Conservation (phyloP, 2,329 filamentous ascomycete genomes). For the Chaetomiaceae sp. region DNA sequence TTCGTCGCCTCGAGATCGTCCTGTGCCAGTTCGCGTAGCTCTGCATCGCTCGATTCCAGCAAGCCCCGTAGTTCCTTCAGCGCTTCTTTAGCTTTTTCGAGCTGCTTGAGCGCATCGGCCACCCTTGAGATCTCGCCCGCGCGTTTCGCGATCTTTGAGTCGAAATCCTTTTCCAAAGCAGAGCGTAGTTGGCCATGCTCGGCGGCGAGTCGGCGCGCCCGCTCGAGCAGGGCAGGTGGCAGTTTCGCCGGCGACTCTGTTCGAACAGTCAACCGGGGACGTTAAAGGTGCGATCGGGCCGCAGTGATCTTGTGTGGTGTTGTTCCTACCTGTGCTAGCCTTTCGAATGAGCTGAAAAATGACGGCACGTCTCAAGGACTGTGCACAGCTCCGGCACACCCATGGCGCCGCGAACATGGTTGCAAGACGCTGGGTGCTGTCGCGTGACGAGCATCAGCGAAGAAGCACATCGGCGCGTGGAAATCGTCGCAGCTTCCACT, state of each 20-base stretch:
- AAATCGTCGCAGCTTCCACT: background rate
- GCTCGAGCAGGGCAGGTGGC: constrained; percentile 51
- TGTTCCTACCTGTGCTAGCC: constrained; percentile 40
- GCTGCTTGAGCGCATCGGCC: constrained; percentile 51
- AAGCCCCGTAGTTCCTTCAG: constrained; percentile 49
- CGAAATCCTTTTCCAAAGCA: constrained; percentile 48
- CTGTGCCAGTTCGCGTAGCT: constrained; percentile 70
- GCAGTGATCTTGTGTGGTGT: too few relatives aligned
- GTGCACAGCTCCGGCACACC: constrained; percentile 47
- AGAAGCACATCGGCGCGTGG: background rate
- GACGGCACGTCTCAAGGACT: constrained; percentile 29
- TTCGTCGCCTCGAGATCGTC: constrained; percentile 71
- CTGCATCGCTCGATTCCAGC: constrained; percentile 49
- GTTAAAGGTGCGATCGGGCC: too few relatives aligned
- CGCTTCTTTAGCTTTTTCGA: constrained; percentile 48
- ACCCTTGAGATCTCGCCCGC: constrained; percentile 56
- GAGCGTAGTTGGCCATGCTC: constrained; percentile 52
- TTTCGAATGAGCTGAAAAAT: constrained; percentile 32
- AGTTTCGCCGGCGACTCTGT: constrained; percentile 32
- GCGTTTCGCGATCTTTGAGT: constrained; percentile 51
- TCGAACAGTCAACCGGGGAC: constrained; percentile 8
- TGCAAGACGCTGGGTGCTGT: constrained; percentile 10
- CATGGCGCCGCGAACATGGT: constrained; percentile 41
- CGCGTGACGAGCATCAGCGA: constrained; percentile 3
- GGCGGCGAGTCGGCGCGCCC: constrained; percentile 50